phyloP scores from a whole-genome alignment of 2,329 filamentous ascomycete genomes.

The Ploettnerulaceae sp. region DNA sequence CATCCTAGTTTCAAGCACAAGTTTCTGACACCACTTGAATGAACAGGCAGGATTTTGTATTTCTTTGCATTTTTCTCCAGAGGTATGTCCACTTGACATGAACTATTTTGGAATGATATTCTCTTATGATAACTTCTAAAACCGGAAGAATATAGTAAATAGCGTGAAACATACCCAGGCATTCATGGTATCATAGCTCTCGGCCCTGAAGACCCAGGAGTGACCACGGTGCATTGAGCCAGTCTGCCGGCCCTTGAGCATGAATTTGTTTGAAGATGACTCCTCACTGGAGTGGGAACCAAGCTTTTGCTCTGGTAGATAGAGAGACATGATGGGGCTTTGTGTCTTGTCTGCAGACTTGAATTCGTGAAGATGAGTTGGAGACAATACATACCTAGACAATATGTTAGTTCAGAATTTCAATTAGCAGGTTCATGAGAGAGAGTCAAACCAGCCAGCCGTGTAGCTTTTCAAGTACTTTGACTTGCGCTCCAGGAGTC shows the following conservation, averaged over 20 bases:
- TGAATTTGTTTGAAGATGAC: slow-evolving; percentile 92
- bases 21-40: no score
- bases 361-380: slow-evolving; percentile 97
- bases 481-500: slow-evolving; percentile 93
- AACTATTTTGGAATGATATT: no score
- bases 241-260: slow-evolving; percentile 92
- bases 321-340: slow-evolving; percentile 92
- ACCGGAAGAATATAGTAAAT: not conserved
- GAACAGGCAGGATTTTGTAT: no score
- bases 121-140: no score
- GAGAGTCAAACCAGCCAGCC: slow-evolving; percentile 61
- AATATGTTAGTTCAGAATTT: slow-evolving; percentile 1
- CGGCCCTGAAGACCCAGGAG: slow-evolving; percentile 67
- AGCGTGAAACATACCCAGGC: slow-evolving; percentile 62
- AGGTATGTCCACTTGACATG: no score
- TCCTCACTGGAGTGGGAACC: slow-evolving; percentile 81
- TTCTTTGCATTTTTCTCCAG: no score
- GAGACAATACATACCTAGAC: slow-evolving; percentile 84
- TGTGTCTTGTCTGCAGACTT: slow-evolving; percentile 94
- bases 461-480: slow-evolving; percentile 84
- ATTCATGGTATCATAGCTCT: slow-evolving; percentile 88
- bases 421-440: not conserved
- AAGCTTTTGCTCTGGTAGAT: slow-evolving; percentile 89
- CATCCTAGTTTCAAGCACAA: no score
- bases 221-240: slow-evolving; percentile 83